These are phyloP conservation scores for Spencermartinsiella ligniputridi DNA, from an alignment of 1,139 yeast species.

Conservation along the genomic window DNA sequence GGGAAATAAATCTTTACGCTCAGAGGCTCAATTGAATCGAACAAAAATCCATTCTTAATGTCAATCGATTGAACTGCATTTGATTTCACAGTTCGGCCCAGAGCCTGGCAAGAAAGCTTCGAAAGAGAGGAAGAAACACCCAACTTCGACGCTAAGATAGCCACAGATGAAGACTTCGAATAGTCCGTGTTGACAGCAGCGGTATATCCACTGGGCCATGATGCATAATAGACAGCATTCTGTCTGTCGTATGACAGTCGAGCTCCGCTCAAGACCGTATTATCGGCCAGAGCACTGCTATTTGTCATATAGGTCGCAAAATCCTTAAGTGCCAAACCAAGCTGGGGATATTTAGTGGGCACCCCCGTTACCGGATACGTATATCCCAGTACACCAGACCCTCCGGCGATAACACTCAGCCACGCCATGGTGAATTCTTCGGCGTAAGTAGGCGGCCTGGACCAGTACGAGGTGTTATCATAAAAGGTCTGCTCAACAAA, in stretches of 20 bases:
- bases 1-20: constrained; percentile 1
- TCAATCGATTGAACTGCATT: background rate
- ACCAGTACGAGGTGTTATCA: constrained; percentile 14
- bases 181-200: constrained; percentile 12
- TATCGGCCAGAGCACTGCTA: constrained; percentile 4
- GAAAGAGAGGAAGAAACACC: background rate
- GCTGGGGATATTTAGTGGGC: constrained; percentile 9
- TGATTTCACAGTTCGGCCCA: background rate
- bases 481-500: constrained; percentile 15
- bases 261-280: constrained; percentile 12
- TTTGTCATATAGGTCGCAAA: constrained; percentile 8
- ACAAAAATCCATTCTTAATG: background rate
- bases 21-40: constrained; percentile 2
- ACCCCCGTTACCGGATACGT: constrained; percentile 15
- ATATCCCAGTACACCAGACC: constrained; percentile 15
- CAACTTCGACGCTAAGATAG: background rate
- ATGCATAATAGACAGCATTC: constrained; percentile 13
- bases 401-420: constrained; percentile 14
- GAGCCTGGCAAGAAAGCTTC: background rate
- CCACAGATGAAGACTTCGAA: background rate
- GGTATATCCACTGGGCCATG: constrained; percentile 11
- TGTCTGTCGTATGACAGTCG: constrained; percentile 8
- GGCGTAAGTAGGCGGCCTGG: constrained; percentile 14
- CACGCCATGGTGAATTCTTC: constrained; percentile 17
- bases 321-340: constrained; percentile 13